These are phyloP conservation scores for Inga laurina DNA, from an alignment of 306 rosid species.

Conservation along the genomic window DNA sequence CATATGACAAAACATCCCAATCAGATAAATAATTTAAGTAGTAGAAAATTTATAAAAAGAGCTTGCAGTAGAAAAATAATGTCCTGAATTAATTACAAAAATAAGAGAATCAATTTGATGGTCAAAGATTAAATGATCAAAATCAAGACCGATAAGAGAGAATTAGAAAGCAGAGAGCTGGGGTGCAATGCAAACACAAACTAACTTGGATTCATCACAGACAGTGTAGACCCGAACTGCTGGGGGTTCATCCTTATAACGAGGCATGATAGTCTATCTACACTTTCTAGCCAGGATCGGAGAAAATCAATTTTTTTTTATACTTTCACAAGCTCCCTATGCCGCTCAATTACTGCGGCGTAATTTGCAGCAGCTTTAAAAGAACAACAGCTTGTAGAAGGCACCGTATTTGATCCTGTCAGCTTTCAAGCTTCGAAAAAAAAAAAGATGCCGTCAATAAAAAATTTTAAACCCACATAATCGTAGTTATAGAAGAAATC, in stretches of 20 bases:
- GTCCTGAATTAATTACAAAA: neutral
- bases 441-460: neutral
- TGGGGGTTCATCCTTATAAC: slow-evolving; percentile 63
- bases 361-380: neutral
- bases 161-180: neutral
- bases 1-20: neutral
- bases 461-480: neutral
- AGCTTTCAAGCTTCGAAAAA: neutral
- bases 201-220: slow-evolving; percentile 84
- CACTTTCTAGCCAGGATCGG: neutral
- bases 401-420: neutral
- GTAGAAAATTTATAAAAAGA: neutral
- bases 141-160: neutral
- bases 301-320: neutral
- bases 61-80: neutral
- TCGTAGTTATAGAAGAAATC: neutral
- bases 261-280: slow-evolving; percentile 46
- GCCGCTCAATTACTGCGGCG: neutral
- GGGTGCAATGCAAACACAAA: neutral
- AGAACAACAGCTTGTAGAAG: neutral
- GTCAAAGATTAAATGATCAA: neutral
- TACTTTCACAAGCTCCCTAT: neutral
- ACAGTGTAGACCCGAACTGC: slow-evolving; percentile 84
- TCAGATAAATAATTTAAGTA: neutral
- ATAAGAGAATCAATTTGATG: neutral